Evolutionary conservation across 2,329 filamentous ascomycete species (phyloP).

Genomic region (Anthostomella pinea): DNA sequence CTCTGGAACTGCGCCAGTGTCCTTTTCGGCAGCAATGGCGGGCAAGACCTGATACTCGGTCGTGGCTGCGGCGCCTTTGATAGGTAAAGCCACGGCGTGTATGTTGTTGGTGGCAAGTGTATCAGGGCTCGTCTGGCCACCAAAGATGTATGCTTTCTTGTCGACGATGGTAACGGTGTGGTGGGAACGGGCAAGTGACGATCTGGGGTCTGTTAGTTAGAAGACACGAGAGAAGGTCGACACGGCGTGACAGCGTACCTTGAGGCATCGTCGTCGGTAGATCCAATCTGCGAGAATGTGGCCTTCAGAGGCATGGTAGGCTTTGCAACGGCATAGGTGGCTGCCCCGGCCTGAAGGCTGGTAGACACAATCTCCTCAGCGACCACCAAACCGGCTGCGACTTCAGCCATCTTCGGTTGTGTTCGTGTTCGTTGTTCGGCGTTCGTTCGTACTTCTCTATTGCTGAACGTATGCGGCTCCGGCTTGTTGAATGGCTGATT

Average conservation of each 20-base stretch:
- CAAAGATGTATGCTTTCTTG: conserved; percentile 54
- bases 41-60: conserved; percentile 35
- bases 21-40: conserved; percentile 27
- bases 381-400: conserved; percentile 36
- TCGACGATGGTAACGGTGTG: conserved; percentile 53
- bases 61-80: conserved; percentile 34
- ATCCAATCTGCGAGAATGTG: conserved; percentile 45
- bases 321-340: conserved; percentile 44
- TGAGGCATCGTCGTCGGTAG: conserved; percentile 27
- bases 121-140: conserved; percentile 40
- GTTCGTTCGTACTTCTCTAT: no score
- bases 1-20: conserved; percentile 28
- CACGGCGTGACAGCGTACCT: conserved; percentile 21
- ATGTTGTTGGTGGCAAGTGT: conserved; percentile 48
- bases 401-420: conserved; percentile 34
- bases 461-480: no score
- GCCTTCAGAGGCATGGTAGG: conserved; percentile 52
- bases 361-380: conserved; percentile 41
- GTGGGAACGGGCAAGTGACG: conserved; percentile 43
- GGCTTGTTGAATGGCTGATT: no score
- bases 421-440: no score
- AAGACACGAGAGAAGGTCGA: not conserved
- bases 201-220: conserved; percentile 17
- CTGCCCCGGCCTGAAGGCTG: conserved; percentile 38
- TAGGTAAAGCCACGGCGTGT: conserved; percentile 50